Percentiles rank a stretch among this genome's conserved stretches.
Evolutionary conservation across 2,329 filamentous ascomycete species (phyloP).

Genomic region (Macrophomina phaseolina): DNA sequence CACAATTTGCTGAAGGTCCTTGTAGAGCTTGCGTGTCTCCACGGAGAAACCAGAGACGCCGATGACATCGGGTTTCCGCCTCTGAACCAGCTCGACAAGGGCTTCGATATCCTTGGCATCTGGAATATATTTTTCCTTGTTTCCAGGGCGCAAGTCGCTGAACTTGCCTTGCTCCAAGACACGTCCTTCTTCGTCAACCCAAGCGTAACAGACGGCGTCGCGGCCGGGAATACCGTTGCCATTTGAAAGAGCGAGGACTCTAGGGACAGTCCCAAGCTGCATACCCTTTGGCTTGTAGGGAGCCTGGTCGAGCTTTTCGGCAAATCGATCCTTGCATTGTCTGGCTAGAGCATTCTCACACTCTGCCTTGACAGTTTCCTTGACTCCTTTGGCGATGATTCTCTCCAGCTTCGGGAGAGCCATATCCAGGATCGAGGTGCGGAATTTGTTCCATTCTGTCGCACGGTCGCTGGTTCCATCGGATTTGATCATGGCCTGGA

Average conservation of each 20-base stretch:
- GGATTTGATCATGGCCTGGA: slow-evolving; percentile 85
- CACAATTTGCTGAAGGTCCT: slow-evolving; percentile 79
- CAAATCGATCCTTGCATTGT: slow-evolving; percentile 86
- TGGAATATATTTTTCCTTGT: slow-evolving; percentile 69
- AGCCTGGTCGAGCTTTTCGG: slow-evolving; percentile 88
- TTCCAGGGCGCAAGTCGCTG: slow-evolving; percentile 71
- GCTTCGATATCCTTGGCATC: slow-evolving; percentile 69
- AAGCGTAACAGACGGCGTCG: slow-evolving; percentile 88
- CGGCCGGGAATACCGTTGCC: slow-evolving; percentile 75
- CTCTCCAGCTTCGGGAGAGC: slow-evolving; percentile 82
- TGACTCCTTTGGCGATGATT: slow-evolving; percentile 87
- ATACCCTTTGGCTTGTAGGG: slow-evolving; percentile 95
- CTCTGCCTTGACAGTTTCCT: slow-evolving; percentile 90
- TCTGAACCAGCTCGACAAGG: slow-evolving; percentile 79
- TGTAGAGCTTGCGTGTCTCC: slow-evolving; percentile 82
- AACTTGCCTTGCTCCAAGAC: slow-evolving; percentile 90
- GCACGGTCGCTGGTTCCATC: slow-evolving; percentile 96
- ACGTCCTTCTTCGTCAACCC: slow-evolving; percentile 89
- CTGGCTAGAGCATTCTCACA: slow-evolving; percentile 94
- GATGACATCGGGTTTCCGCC: slow-evolving; percentile 86
- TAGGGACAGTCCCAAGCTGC: slow-evolving; percentile 83
- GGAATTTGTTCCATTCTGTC: slow-evolving; percentile 91
- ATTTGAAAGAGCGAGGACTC: slow-evolving; percentile 85
- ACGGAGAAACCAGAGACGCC: slow-evolving; percentile 88
- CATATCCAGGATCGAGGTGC: slow-evolving; percentile 80